These are phyloP conservation scores for Melanogaster broomeanus DNA, from an alignment of 768 basidiomycete species.

Conservation along the genomic window DNA sequence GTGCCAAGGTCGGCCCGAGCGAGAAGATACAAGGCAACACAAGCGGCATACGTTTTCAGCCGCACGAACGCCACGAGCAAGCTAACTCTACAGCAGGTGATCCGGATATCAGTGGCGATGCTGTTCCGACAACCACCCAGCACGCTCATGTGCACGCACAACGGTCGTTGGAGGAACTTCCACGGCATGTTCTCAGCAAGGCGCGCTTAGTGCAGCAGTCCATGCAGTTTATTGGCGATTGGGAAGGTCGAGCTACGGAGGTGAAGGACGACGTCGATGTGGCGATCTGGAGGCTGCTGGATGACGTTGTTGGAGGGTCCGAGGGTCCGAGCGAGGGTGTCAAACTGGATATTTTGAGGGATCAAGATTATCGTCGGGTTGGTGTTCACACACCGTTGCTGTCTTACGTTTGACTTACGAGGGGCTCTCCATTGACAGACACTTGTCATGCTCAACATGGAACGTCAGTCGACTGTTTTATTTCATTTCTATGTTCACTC, in stretches of 20 bases:
- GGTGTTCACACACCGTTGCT: conserved; percentile 2
- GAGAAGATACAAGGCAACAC: conserved; percentile 11
- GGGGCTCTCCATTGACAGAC: conserved; percentile 28
- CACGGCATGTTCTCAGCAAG: conserved; percentile 38
- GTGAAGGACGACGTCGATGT: conserved; percentile 7
- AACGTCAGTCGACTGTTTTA: conserved; percentile 39
- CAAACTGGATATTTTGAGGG: conserved; percentile 44
- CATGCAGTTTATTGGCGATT: conserved; percentile 34
- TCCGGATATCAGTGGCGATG: background rate
- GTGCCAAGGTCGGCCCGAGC: conserved; percentile 15
- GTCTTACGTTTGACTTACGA: background rate
- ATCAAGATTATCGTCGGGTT: conserved; percentile 45
- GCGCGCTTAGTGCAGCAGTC: conserved; percentile 42
- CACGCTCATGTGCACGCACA: conserved; percentile 21
- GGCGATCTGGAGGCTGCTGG: conserved; percentile 36
- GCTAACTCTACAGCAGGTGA: background rate
- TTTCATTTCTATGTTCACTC: background rate
- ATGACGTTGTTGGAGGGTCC: conserved; percentile 39
- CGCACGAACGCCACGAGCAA: background rate
- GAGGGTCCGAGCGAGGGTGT: conserved; percentile 33
- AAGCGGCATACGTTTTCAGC: conserved; percentile 1
- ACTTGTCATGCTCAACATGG: conserved; percentile 45
- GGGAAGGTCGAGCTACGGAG: conserved; percentile 7
- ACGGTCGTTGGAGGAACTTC: conserved; percentile 39
- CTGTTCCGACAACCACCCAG: background rate